phyloP scores from a whole-genome alignment of 306 rosid species.

The Arachis hypogaea region DNA sequence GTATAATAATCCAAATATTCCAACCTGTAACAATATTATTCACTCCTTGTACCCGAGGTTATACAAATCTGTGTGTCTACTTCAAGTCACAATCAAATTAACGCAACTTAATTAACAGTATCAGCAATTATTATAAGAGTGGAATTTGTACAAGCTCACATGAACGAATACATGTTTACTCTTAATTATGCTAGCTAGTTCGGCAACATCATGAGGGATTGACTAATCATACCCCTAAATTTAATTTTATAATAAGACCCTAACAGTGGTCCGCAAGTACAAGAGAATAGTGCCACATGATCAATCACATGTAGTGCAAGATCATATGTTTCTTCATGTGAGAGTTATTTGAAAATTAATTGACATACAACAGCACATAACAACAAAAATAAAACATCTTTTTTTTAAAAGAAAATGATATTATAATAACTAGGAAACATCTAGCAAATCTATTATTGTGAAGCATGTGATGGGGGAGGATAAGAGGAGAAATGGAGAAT shows the following conservation, averaged over 20 bases:
- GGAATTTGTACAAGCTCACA: slow-evolving; percentile 1
- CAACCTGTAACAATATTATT: slow-evolving; percentile 16
- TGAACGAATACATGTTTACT: slow-evolving; percentile 23
- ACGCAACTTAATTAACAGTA: slow-evolving; percentile 19
- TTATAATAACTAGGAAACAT: slow-evolving; percentile 13
- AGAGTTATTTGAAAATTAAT: background rate
- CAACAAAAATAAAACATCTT: background rate
- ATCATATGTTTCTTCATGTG: slow-evolving; percentile 34
- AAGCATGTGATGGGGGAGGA: slow-evolving; percentile 46
- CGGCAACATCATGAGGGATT: slow-evolving; percentile 22
- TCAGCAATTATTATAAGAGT: background rate
- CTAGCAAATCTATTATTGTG: slow-evolving; percentile 32
- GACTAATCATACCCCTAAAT: background rate
- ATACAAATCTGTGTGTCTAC: background rate
- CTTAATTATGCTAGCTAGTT: slow-evolving; percentile 36
- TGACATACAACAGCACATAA: background rate
- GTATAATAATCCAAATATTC: slow-evolving; percentile 7
- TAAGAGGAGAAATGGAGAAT: slow-evolving; percentile 6
- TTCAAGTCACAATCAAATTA: slow-evolving; percentile 18
- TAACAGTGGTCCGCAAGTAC: slow-evolving; percentile 20
- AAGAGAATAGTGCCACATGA: slow-evolving; percentile 45
- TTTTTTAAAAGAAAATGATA: background rate
- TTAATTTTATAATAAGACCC: slow-evolving; percentile 19
- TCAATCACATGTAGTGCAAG: slow-evolving; percentile 36
- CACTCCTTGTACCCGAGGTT: background rate